Evolutionary conservation across 805 yeast genomes (phyloP).

Genomic region (Cyberlindnera suaveolens): DNA sequence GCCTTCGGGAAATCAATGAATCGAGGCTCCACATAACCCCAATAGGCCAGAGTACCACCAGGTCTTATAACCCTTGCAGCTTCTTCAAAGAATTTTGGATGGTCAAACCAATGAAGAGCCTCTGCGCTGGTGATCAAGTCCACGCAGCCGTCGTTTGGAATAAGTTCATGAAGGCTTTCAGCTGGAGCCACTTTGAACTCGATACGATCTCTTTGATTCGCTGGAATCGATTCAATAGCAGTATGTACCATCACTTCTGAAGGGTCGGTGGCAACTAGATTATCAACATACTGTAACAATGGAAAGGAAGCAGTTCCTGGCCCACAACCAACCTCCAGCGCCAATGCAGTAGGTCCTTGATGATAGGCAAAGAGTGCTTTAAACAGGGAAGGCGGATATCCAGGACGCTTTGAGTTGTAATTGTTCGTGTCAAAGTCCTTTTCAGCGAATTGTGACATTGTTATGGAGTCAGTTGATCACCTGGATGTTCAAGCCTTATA

Average conservation of each 20-base stretch:
- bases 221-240: conserved; percentile 26
- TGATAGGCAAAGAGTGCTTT: conserved; percentile 37
- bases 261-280: conserved; percentile 53
- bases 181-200: conserved; percentile 18
- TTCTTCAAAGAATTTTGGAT: conserved; percentile 42
- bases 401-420: conserved; percentile 52
- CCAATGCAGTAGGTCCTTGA: conserved; percentile 25
- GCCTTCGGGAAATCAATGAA: conserved; percentile 49
- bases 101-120: conserved; percentile 72
- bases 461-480: neutral
- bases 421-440: conserved; percentile 40
- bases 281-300: conserved; percentile 35
- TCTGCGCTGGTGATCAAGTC: conserved; percentile 66
- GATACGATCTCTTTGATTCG: conserved; percentile 16
- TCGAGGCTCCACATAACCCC: conserved; percentile 69
- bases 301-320: conserved; percentile 61
- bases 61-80: conserved; percentile 43
- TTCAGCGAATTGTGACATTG: conserved; percentile 53
- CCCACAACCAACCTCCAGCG: conserved; percentile 67
- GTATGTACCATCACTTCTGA: conserved; percentile 44
- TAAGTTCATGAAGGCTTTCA: conserved; percentile 22
- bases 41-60: conserved; percentile 61
- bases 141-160: conserved; percentile 27
- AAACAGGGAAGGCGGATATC: conserved; percentile 51
- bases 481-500: neutral